Conservation (phyloP, 2,329 filamentous ascomycete species). For the Calonectria honghensis region DNA sequence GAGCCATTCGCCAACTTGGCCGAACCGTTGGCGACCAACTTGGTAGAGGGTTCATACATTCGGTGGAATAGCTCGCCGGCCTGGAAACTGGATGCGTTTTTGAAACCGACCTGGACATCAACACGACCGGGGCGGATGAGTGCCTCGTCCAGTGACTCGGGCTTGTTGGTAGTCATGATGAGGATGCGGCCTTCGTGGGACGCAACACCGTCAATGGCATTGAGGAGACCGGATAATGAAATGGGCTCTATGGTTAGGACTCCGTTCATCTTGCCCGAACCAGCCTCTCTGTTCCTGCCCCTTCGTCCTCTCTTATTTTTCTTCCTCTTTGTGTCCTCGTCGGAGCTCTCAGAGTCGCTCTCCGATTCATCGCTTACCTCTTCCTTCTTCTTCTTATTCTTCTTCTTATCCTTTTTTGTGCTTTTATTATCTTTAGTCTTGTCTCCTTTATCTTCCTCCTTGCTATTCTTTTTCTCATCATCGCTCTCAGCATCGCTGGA, state of each 20-base stretch:
- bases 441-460: conserved; percentile 40
- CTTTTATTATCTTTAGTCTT: conserved; percentile 6
- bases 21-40: conserved; percentile 34
- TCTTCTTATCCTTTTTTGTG: conserved; percentile 5
- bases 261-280: conserved; percentile 48
- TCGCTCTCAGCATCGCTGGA: conserved; percentile 45
- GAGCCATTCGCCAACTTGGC: conserved; percentile 36
- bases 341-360: conserved; percentile 52
- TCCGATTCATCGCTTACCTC: conserved; percentile 48
- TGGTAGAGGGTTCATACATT: conserved; percentile 72
- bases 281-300: conserved; percentile 46
- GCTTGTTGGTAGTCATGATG: conserved; percentile 89
- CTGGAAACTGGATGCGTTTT: conserved; percentile 73
- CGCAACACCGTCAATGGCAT: conserved; percentile 88
- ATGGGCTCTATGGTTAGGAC: conserved; percentile 67
- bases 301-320: conserved; percentile 43
- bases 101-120: conserved; percentile 81
- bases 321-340: conserved; percentile 50
- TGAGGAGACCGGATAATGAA: conserved; percentile 85
- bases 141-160: conserved; percentile 82
- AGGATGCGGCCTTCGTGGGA: conserved; percentile 86
- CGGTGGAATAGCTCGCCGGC: conserved; percentile 75
- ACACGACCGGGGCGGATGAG: conserved; percentile 84
- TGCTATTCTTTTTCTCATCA: conserved; percentile 41
- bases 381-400: conserved; percentile 40